Percentiles rank a stretch among this genome's conserved stretches.
Evolutionary conservation across 306 rosid genomes (phyloP).

Genomic region (Glycine tomentella): DNA sequence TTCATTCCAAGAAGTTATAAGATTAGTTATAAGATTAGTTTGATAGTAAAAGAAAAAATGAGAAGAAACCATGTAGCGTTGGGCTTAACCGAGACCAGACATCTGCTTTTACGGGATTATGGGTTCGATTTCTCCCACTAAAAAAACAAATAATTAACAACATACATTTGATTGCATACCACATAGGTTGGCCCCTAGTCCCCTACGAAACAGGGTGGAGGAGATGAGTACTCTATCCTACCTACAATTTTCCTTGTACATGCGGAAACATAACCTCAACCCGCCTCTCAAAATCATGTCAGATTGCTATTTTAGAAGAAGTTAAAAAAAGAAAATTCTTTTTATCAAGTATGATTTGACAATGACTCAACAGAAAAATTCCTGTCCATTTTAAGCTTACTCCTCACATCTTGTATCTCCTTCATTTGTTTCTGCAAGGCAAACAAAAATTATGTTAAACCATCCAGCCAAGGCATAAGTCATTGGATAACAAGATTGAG

Average conservation of each 20-base stretch:
- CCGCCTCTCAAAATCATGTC: conserved; percentile 37
- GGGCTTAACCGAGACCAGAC: no score
- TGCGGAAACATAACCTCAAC: conserved; percentile 10
- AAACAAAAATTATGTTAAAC: conserved; percentile 27
- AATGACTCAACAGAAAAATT: conserved; percentile 11
- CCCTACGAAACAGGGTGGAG: no score
- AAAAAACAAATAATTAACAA: no score
- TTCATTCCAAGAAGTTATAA: no score
- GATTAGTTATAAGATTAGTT: no score
- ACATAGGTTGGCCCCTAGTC: no score
- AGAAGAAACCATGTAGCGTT: no score
- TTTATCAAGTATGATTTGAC: conserved; percentile 18
- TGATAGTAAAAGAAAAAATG: no score
- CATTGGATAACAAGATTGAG: conserved; percentile 27
- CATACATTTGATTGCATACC: no score
- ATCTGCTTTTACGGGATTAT: no score
- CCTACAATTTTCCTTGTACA: conserved; percentile 18
- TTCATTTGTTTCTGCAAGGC: conserved; percentile 50
- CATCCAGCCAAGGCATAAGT: conserved; percentile 15
- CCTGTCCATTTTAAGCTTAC: conserved; percentile 21
- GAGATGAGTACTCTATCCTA: not conserved
- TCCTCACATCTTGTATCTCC: conserved; percentile 48
- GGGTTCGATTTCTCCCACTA: no score
- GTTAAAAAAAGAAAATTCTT: not conserved
- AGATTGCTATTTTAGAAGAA: not conserved